Evolutionary conservation across 306 rosid species (phyloP).

Genomic region (Cercis canadensis): DNA sequence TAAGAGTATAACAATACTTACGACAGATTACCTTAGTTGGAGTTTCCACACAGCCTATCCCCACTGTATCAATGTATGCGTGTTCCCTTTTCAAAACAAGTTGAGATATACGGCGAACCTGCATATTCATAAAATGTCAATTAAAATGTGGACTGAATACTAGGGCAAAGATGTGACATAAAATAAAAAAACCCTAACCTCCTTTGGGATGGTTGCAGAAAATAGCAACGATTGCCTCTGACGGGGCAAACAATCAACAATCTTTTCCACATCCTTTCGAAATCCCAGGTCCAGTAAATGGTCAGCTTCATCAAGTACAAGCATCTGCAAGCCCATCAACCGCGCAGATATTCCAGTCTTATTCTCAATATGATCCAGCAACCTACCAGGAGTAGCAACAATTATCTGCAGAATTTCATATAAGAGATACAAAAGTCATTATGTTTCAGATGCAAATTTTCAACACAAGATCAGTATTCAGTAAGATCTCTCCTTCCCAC

Average conservation of each 20-base stretch:
- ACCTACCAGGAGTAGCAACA: conserved; percentile 96
- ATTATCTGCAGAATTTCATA: conserved; percentile 63
- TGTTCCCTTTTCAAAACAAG: conserved; percentile 94
- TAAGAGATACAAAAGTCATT: conserved; percentile 21
- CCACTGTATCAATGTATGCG: conserved; percentile 82
- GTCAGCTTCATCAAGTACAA: conserved; percentile 94
- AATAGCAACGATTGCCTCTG: conserved; percentile 81
- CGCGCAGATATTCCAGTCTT: conserved; percentile 81
- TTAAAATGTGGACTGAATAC: conserved; percentile 34
- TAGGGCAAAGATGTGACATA: conserved; percentile 21
- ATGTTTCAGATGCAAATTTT: conserved; percentile 9
- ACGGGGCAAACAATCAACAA: conserved; percentile 95
- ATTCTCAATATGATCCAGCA: conserved; percentile 91
- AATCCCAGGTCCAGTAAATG: conserved; percentile 89
- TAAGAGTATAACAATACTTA: conserved; percentile 16
- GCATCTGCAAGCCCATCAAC: conserved; percentile 87
- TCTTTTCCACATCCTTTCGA: conserved; percentile 87
- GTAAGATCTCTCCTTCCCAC: conserved; percentile 6
- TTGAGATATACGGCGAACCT: conserved; percentile 95
- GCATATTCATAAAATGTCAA: conserved; percentile 32
- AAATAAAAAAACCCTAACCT: conserved; percentile 56
- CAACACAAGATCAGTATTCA: conserved; percentile 12
- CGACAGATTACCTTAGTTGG: conserved; percentile 64
- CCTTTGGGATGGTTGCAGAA: conserved; percentile 93
- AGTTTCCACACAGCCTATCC: conserved; percentile 82